Evolutionary conservation across 192 early-diverging fungal species (phyloP).

Genomic region (Pecoramyces ruminantium): DNA sequence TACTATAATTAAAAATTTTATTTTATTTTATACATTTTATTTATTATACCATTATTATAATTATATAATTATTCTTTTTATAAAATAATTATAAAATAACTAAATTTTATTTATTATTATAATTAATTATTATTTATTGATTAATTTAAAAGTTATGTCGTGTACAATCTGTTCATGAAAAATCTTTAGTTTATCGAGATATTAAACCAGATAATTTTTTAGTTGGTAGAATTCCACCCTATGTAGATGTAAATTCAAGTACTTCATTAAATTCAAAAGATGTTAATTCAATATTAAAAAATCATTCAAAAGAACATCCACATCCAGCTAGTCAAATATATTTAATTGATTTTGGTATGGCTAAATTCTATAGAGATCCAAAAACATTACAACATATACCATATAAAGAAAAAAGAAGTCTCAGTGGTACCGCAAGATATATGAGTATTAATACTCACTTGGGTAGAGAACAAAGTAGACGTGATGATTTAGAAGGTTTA

Average conservation of each 20-base stretch:
- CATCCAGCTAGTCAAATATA: conserved; percentile 47
- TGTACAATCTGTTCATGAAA: conserved; percentile 85
- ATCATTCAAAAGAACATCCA: conserved; percentile 33
- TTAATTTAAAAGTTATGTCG: conserved; percentile 14
- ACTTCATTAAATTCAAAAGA: conserved; percentile 13
- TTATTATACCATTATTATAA: no score
- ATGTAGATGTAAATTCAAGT: background rate
- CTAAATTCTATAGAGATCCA: conserved; percentile 91
- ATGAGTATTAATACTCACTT: conserved; percentile 98
- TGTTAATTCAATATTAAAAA: conserved; percentile 21
- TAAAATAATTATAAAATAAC: no score
- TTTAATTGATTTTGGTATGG: conserved; percentile 98
- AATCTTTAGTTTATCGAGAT: conserved; percentile 90
- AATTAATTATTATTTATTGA: background rate
- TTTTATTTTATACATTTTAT: no score
- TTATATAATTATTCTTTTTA: no score
- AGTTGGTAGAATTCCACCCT: conserved; percentile 52
- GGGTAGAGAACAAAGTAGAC: conserved; percentile 91
- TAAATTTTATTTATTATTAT: background rate
- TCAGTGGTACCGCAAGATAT: conserved; percentile 92
- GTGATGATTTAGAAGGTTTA: conserved; percentile 92
- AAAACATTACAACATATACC: conserved; percentile 95
- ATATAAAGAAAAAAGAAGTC: conserved; percentile 84
- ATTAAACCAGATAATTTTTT: conserved; percentile 99
- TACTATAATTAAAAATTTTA: no score